Conservation (phyloP, 352 stramenopile species). For the Blastocystis sp. region DNA sequence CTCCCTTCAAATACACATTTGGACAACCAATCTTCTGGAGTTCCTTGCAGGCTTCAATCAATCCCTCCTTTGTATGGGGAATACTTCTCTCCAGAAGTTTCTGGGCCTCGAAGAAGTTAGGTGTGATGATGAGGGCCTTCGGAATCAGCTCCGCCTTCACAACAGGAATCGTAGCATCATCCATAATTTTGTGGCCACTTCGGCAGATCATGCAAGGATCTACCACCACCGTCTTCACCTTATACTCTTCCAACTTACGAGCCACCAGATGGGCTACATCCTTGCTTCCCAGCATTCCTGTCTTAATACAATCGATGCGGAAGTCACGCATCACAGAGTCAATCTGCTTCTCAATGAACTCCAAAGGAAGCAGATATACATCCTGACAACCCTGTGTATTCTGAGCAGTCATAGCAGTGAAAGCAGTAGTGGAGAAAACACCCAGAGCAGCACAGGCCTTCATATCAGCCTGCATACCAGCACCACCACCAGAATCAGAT, state of each 20-base stretch:
- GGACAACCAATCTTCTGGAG: slow-evolving; percentile 21
- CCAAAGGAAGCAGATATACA: slow-evolving; percentile 74
- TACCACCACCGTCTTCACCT: slow-evolving; percentile 72
- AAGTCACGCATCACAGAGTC: slow-evolving; percentile 80
- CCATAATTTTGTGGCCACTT: slow-evolving; percentile 75
- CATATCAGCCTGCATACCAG: slow-evolving; percentile 84
- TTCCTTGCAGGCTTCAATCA: slow-evolving; percentile 40
- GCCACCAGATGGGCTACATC: slow-evolving; percentile 75
- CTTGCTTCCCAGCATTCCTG: slow-evolving; percentile 80
- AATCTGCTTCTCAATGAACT: slow-evolving; percentile 75
- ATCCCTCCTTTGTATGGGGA: slow-evolving; percentile 18
- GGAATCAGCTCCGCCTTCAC: slow-evolving; percentile 78
- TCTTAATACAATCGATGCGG: slow-evolving; percentile 79
- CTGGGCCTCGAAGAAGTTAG: slow-evolving; percentile 85
- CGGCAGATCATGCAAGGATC: slow-evolving; percentile 87
- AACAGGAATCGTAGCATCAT: slow-evolving; percentile 71
- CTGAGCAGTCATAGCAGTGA: slow-evolving; percentile 83
- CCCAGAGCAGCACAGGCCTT: slow-evolving; percentile 80
- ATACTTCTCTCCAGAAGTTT: slow-evolving; percentile 66
- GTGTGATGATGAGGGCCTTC: slow-evolving; percentile 78
- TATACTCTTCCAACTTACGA: slow-evolving; percentile 68
- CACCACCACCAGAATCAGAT: slow-evolving; percentile 80
- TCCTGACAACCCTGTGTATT: slow-evolving; percentile 70
- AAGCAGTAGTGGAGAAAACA: slow-evolving; percentile 74
- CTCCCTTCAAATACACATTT: slow-evolving; percentile 60